phyloP scores from a whole-genome alignment of 2,329 filamentous ascomycete species.

The Truncatella angustata region DNA sequence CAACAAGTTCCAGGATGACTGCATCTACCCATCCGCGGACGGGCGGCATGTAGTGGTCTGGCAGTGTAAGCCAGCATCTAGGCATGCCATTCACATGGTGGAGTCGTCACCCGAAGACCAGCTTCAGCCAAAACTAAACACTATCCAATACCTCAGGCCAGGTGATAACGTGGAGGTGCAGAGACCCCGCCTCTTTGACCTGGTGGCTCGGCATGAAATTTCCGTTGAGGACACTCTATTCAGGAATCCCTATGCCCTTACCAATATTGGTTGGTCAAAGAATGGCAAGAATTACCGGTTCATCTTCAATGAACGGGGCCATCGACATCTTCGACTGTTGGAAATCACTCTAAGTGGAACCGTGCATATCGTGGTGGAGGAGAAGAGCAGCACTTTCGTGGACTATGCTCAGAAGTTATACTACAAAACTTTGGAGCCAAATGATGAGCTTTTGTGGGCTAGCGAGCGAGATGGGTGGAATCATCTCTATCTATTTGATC shows the following conservation, averaged over 20 bases:
- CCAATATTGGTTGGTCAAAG: slow-evolving; percentile 2
- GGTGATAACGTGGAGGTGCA: slow-evolving; percentile 1
- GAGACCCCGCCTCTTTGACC: slow-evolving; percentile 1
- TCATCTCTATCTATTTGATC: slow-evolving; percentile 4
- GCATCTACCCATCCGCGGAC: background rate
- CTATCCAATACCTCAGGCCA: background rate
- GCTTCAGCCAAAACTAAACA: background rate
- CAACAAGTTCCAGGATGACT: background rate
- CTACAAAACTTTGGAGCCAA: background rate
- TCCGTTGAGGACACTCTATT: background rate
- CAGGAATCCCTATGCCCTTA: background rate
- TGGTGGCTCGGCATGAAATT: background rate
- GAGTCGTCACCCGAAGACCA: slow-evolving; percentile 1
- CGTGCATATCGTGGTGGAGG: background rate
- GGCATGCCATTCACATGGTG: background rate
- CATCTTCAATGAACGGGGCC: slow-evolving; percentile 5
- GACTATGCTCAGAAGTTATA: slow-evolving; percentile 1
- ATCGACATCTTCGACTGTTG: background rate
- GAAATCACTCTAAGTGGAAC: background rate
- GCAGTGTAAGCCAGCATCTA: background rate
- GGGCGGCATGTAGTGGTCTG: background rate
- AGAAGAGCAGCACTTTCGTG: background rate
- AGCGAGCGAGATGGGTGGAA: slow-evolving; percentile 6
- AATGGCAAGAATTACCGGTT: background rate
- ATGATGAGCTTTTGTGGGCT: background rate